These are phyloP conservation scores for Aquilaria sinensis DNA, from an alignment of 345 rosid species.

Conservation along the genomic window DNA sequence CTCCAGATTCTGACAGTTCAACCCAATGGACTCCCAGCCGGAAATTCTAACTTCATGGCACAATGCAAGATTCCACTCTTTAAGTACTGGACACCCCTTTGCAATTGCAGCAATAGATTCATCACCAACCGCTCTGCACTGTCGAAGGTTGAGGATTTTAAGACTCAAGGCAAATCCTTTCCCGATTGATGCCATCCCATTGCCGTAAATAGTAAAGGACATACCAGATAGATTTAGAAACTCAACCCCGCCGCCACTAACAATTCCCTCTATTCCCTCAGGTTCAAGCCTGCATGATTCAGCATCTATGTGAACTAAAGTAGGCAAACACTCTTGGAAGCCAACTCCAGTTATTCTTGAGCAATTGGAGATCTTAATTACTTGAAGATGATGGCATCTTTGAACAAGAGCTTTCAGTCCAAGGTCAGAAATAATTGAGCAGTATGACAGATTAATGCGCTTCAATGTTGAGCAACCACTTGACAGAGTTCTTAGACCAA, in stretches of 20 bases:
- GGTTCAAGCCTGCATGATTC: slow-evolving; percentile 48
- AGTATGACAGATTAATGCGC: slow-evolving; percentile 50
- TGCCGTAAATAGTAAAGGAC: slow-evolving; percentile 17
- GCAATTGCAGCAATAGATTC: slow-evolving; percentile 61
- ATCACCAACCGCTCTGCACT: slow-evolving; percentile 59
- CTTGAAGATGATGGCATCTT: slow-evolving; percentile 44
- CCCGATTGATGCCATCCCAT: slow-evolving; percentile 42
- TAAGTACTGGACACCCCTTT: slow-evolving; percentile 57
- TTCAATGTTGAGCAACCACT: slow-evolving; percentile 32
- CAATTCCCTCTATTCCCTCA: slow-evolving; percentile 45
- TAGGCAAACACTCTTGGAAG: slow-evolving; percentile 48
- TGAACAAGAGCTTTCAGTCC: slow-evolving; percentile 40
- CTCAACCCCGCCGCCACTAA: slow-evolving; percentile 68
- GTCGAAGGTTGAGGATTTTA: slow-evolving; percentile 48
- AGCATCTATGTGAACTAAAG: slow-evolving; percentile 46
- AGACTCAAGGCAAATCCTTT: slow-evolving; percentile 47
- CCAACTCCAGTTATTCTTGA: slow-evolving; percentile 44
- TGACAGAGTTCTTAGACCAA: slow-evolving; percentile 47
- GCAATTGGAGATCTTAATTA: slow-evolving; percentile 54
- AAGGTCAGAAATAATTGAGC: slow-evolving; percentile 41
- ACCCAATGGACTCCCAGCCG: slow-evolving; percentile 63
- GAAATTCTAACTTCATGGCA: slow-evolving; percentile 48
- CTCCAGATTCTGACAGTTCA: slow-evolving; percentile 45
- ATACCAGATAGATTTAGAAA: slow-evolving; percentile 38
- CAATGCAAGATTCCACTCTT: slow-evolving; percentile 67